Base-by-base conservation (phyloP, 2,329 filamentous ascomycete genomes). In the Rugonectria rugulosa region DNA sequence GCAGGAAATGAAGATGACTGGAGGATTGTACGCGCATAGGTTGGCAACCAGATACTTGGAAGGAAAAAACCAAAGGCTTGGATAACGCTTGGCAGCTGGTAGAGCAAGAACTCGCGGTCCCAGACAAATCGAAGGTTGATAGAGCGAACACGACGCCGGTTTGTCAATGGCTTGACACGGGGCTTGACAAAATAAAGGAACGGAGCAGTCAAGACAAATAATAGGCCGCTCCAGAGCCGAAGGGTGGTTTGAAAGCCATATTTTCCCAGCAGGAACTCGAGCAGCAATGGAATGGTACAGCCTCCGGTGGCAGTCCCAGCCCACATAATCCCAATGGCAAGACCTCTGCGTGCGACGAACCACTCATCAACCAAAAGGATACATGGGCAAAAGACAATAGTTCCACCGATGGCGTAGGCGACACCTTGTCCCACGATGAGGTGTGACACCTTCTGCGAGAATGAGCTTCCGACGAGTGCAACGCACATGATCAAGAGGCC, bases 151-250 rank as follows among this genome's bases (percentile, higher is more conserved):
- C 21, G 34, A 11, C 37, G 26, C n/a, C n/a, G n/a, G 15, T 15
- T 15, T 5, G 47, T 20, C 8, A 17, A 6, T 15, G 21, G 6
- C 3, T 29, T 37, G 2, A 51, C 5, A 10, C 47, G 29, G 9
- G 47, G 47, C n/a, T 51, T 51, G 38, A 51, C 29, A 17, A 36
- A 51, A 8, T 43, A 51, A 6, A 34, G 10, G 9, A 51, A 14
- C 6, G 47, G 47, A 5, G 29, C 47, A 9, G 27, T 27, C 2
- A 43, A 15, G 2, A 51, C 6, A 7, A 51, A 27, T 5, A 43
- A 7, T 2, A 29, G 6, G 27, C 34, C 11, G 2, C 37, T 21
- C 37, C 47, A 51, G 6, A 43, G 36, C 2, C 38, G 47, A 4
- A 43, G 17, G 8, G 37, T n/a, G 2, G 29, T 43, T 0, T 29